Base-by-base conservation (phyloP, 1,284 basidiomycete species). In the Cutaneotrichosporon spelunceum region DNA sequence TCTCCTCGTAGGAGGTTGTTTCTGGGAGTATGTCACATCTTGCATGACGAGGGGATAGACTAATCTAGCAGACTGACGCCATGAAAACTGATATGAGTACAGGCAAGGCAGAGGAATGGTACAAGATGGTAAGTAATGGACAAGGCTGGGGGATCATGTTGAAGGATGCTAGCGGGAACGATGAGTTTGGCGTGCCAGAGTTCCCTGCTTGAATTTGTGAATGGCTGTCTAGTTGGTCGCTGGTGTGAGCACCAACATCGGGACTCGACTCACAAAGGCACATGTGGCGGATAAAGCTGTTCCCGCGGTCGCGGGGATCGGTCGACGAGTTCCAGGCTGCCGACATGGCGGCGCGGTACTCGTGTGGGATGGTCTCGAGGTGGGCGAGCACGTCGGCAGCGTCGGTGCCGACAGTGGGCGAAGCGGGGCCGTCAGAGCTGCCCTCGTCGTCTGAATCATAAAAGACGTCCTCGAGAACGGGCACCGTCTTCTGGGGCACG, bases 1-100 rank as follows among this genome's bases (percentile, higher is more conserved):
- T 79, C 66, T 74, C 77, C n/a, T 61, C 66, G 52, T 72, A 66
- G 34, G 19, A 6, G 27, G 21, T 30, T n/a, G 7, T n/a, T 23
- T 11, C 30, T 2, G 27, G 52, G 10, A 36, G 50, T 44, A 50
- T 21, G 50, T 42, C 59, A 61, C 34, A 50, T 30, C 21, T 57
- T 61, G 60, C 60, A 61, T 61, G 50, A 26, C 24, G 26, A 50
- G 4, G 14, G 48, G 45, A 33, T 24, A 42, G 19, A 3, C 39
- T 42, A 42, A 19, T 19, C 39, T 42, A 19, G 9, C 39, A 42
- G 45, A 52, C 27, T 52, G 29, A 52, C 49, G 30, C 16, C 24
- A 1, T n/a, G 47, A 4, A 19, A 13, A 26, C 47, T 48, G 24
- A 26, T 13, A 26, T 13, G 27, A 27, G 47, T 47, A 47, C 45